These are phyloP conservation scores for Gossypium schwendimanii DNA, from an alignment of 441 rosid genomes.

Conservation along the genomic window DNA sequence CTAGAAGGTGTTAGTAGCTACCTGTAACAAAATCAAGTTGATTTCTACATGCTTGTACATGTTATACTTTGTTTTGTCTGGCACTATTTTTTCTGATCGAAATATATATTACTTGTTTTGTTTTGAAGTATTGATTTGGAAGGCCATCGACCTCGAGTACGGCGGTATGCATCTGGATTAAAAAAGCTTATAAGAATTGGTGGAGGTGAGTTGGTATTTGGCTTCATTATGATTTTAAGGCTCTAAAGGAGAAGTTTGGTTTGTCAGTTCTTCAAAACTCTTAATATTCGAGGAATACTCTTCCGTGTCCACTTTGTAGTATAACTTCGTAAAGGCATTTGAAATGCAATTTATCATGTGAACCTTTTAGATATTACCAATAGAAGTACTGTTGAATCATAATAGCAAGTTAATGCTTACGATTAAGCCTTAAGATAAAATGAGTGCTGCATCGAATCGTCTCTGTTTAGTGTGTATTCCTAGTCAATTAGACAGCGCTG, in stretches of 20 bases:
- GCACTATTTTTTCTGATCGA: background rate
- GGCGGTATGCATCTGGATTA: slow-evolving; percentile 82
- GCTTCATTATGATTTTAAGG: slow-evolving; percentile 3
- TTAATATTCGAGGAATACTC: background rate
- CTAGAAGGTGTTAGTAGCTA: background rate
- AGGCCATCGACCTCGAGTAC: slow-evolving; percentile 83
- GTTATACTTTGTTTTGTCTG: background rate
- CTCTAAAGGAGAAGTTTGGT: background rate
- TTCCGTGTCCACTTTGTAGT: background rate
- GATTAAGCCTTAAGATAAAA: background rate
- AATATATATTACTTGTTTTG: slow-evolving; percentile 14
- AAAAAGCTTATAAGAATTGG: slow-evolving; percentile 81
- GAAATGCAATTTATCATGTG: background rate
- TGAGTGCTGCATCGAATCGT: background rate
- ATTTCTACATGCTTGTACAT: background rate
- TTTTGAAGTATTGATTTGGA: slow-evolving; percentile 73
- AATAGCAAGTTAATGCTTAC: background rate
- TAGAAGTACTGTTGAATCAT: background rate
- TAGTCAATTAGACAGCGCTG: too few relatives aligned
- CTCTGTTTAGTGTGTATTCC: background rate
- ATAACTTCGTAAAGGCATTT: background rate
- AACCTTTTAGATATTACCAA: background rate
- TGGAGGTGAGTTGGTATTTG: slow-evolving; percentile 53
- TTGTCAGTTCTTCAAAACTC: background rate
- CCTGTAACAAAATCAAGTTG: background rate